Base-by-base conservation (phyloP, 495 filamentous ascomycete species). In the Trichoderma asperelloides region DNA sequence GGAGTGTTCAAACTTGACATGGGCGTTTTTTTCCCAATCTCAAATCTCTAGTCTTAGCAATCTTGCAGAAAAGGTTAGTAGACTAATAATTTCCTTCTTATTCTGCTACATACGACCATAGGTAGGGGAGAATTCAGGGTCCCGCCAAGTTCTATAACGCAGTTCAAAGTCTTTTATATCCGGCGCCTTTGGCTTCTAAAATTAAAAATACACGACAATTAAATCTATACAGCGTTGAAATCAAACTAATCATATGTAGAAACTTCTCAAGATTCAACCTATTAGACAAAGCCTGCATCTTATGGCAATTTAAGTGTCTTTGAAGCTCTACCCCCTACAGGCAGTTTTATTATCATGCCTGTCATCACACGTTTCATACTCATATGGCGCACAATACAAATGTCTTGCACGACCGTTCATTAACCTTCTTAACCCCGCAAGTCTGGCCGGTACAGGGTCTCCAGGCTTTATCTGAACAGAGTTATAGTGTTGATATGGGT, bases 231-330 rank as follows among this genome's bases (percentile, higher is more conserved):
- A 49, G 45, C 45, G 45, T 49, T 49, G 45, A 49, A 49, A 49
- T 49, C 18, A 49, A 49, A 49, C 45, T 49, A 49, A 27, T 57
- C 27, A 23, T 57, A 57, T 9, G 49, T 27, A 25, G 49, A 57
- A 8, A 57, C 7, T 57, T 57, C 27, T 16, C 49, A 57, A 57
- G 49, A 57, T 57, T 27, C 49, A 8, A 57, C 27, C 49, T 57
- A 27, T 5, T 57, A 57, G 49, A 57, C 49, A 57, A 57, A 57
- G 21, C 49, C 49, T 13, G 49, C 49, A 57, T 57, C 49, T 57
- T 57, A 57, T 57, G 49, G 49, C 49, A 57, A 57, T 57, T 27
- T 6, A 57, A 57, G 49, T 47, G 43, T 57, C 49, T 57, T 57
- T 27, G 49, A 57, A 57, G 49, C 49, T 57, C 49, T 57, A 57